These are phyloP conservation scores for Ganoderma resinaceum DNA, from an alignment of 1,284 basidiomycete genomes.

Conservation along the genomic window DNA sequence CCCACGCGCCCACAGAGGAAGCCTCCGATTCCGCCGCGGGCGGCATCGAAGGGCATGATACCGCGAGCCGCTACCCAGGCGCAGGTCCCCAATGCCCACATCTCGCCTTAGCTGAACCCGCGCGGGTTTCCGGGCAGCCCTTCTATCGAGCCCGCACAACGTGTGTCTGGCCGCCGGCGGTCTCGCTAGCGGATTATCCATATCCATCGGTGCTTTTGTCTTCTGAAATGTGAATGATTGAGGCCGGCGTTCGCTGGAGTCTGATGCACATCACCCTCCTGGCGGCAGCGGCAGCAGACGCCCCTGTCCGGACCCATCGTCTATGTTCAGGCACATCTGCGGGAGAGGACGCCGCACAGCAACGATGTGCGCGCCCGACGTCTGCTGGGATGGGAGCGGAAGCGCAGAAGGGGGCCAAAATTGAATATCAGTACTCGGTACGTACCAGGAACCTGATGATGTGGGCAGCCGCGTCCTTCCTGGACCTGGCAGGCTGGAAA, in stretches of 20 bases:
- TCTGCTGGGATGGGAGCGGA: neutral
- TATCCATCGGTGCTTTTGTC: neutral
- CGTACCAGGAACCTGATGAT: neutral
- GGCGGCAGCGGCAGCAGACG: neutral
- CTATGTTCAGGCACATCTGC: neutral
- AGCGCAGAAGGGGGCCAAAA: conserved; percentile 4
- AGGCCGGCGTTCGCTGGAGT: neutral
- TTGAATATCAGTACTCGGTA: conserved; percentile 4
- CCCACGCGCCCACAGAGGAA: conserved; percentile 4
- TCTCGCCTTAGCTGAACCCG: neutral
- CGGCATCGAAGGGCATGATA: neutral
- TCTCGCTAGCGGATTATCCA: neutral
- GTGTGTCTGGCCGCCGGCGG: conserved; percentile 1
- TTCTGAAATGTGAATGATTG: too few species aligned
- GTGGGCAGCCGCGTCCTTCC: neutral
- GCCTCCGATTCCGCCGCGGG: conserved; percentile 4
- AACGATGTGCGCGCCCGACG: conserved; percentile 8
- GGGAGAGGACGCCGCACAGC: conserved; percentile 1
- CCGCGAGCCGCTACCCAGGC: neutral
- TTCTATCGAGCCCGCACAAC: neutral
- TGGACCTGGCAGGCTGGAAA: too few species aligned
- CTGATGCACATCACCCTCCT: neutral
- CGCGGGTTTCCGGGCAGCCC: neutral
- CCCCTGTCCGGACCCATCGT: neutral
- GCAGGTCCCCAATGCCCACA: neutral